These are phyloP conservation scores for Medicago ruthenica DNA, from an alignment of 306 rosid genomes.

Conservation along the genomic window DNA sequence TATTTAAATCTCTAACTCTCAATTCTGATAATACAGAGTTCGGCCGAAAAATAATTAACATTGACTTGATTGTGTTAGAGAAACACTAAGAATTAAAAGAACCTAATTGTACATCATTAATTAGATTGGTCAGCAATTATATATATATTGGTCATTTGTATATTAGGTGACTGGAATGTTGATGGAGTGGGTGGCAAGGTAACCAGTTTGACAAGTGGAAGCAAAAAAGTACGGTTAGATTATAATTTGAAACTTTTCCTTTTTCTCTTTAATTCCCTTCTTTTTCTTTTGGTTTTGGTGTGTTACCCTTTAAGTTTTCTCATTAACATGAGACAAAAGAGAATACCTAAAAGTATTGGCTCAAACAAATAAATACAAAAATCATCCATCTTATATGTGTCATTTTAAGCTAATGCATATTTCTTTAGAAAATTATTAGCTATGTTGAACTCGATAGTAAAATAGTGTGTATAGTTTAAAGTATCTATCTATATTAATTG, in stretches of 20 bases:
- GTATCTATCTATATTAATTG: no score
- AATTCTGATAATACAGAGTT: no score
- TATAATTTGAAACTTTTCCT: slow-evolving; percentile 24
- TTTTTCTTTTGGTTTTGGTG: slow-evolving; percentile 33
- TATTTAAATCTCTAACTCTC: no score
- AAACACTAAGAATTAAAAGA: no score
- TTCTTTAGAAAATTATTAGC: no score
- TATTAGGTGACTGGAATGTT: slow-evolving; percentile 42
- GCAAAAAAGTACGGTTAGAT: slow-evolving; percentile 43
- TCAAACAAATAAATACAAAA: no score
- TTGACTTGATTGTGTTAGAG: no score
- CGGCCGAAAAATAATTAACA: no score
- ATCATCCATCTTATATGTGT: no score
- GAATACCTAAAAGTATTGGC: neutral
- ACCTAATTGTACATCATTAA: neutral
- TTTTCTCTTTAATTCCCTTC: slow-evolving; percentile 23
- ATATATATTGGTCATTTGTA: neutral
- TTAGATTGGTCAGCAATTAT: slow-evolving; percentile 17
- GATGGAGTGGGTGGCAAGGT: slow-evolving; percentile 50
- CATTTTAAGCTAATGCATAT: no score
- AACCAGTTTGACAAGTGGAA: slow-evolving; percentile 32
- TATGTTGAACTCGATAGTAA: no score
- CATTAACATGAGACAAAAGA: neutral
- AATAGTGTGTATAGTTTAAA: no score
- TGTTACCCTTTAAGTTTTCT: neutral